Evolutionary conservation across 164 flowering plant genomes (phyloP).

Genomic region (Macadamia integrifolia): DNA sequence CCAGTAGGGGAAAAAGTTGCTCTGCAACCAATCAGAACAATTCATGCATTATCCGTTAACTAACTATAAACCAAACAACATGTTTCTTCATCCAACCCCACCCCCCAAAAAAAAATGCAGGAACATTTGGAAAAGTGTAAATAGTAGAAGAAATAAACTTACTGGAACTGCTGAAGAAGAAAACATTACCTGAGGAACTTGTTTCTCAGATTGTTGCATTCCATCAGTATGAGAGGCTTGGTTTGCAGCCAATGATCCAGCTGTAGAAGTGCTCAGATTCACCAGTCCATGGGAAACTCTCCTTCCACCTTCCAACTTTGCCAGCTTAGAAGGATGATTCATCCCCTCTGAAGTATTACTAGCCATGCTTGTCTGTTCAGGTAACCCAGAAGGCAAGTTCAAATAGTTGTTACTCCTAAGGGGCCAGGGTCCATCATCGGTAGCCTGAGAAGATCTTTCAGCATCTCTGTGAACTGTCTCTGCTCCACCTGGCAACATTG

Average conservation of each 20-base stretch:
- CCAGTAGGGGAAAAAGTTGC: too few species aligned
- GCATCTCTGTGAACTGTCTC: conserved; percentile 21
- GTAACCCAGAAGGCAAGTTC: conserved; percentile 18
- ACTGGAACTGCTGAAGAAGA: conserved; percentile 1
- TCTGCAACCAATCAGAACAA: too few species aligned
- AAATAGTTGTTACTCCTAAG: conserved; percentile 16
- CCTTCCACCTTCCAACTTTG: conserved; percentile 46
- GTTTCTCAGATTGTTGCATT: conserved; percentile 32
- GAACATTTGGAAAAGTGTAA: background rate
- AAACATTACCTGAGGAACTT: conserved; percentile 45
- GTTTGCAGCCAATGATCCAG: conserved; percentile 21
- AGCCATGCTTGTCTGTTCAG: conserved; percentile 16
- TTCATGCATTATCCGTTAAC: too few species aligned
- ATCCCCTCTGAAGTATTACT: conserved; percentile 27
- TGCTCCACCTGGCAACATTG: conserved; percentile 20
- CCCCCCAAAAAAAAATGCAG: too few species aligned
- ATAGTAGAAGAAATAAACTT: background rate
- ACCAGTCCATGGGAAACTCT: conserved; percentile 17
- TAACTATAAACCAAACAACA: too few species aligned
- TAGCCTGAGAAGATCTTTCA: conserved; percentile 23
- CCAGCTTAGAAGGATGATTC: conserved; percentile 43
- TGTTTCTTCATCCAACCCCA: too few species aligned
- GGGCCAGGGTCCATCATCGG: conserved; percentile 17
- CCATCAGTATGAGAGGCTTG: conserved; percentile 30
- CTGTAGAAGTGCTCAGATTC: conserved; percentile 17